Conservation (phyloP, 768 basidiomycete genomes). For the Tephrocybe rancida region DNA sequence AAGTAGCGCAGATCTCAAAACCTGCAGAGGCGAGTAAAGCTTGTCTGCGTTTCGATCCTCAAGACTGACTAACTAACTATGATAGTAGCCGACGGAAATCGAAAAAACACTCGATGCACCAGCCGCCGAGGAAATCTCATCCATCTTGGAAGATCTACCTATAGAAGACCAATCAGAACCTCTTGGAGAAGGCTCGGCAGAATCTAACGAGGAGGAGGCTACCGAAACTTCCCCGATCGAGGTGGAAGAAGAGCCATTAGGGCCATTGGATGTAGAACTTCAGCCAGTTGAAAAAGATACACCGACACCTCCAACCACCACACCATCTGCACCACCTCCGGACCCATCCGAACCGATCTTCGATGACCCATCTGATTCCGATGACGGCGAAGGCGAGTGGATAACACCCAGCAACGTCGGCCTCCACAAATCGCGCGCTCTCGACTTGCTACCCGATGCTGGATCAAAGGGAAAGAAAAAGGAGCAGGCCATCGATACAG, state of each 20-base stretch:
- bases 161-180: slow-evolving; percentile 18
- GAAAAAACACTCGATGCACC: slow-evolving; percentile 4
- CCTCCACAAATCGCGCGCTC: slow-evolving; percentile 84
- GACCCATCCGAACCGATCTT: slow-evolving; percentile 44
- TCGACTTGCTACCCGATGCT: slow-evolving; percentile 76
- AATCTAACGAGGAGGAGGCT: not conserved
- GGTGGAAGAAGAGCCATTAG: slow-evolving; percentile 27
- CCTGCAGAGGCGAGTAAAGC: slow-evolving; percentile 26
- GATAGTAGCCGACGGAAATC: slow-evolving; percentile 32
- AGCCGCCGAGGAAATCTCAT: slow-evolving; percentile 15
- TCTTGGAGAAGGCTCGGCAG: slow-evolving; percentile 6
- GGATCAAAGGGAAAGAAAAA: slow-evolving; percentile 37
- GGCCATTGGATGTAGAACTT: slow-evolving; percentile 50
- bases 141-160: slow-evolving; percentile 15
- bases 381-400: slow-evolving; percentile 94
- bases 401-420: slow-evolving; percentile 90
- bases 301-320: slow-evolving; percentile 2
- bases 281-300: slow-evolving; percentile 31
- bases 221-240: slow-evolving; percentile 19
- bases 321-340: slow-evolving; percentile 9
- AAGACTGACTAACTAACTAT: slow-evolving; percentile 21
- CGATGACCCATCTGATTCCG: slow-evolving; percentile 76
- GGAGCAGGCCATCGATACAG: slow-evolving; percentile 55
- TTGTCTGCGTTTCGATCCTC: not conserved
- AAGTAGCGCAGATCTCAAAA: slow-evolving; percentile 29